A percentile compares a stretch with the other conserved stretches of the same genome.
Conservation (phyloP, 768 basidiomycete genomes). For the Trametes punicea region DNA sequence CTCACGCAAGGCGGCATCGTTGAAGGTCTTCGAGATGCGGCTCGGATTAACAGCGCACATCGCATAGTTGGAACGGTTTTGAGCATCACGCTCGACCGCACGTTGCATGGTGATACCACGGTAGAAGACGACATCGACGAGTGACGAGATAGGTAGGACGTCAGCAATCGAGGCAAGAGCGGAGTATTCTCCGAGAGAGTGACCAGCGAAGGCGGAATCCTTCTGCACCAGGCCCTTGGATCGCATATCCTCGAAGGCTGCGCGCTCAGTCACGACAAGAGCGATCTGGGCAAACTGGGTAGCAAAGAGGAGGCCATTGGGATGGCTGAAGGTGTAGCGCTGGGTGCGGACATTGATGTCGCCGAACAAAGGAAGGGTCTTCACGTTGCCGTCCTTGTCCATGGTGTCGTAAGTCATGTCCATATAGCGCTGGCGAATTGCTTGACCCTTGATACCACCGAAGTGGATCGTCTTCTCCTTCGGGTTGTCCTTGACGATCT, state of each 20-base stretch:
- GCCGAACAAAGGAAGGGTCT: constrained; percentile 92
- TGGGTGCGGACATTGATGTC: constrained; percentile 95
- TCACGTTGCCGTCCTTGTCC: constrained; percentile 94
- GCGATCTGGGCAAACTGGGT: constrained; percentile 99
- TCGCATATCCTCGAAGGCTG: constrained; percentile 98
- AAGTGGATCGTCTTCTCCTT: constrained; percentile 99
- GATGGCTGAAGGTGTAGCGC: constrained; percentile 98
- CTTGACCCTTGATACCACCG: constrained; percentile 98
- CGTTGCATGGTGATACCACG: constrained; percentile 99
- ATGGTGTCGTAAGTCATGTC: constrained; percentile 97
- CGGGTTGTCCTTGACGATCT: constrained; percentile 98
- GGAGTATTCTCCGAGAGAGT: constrained; percentile 98
- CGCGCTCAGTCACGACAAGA: constrained; percentile 96
- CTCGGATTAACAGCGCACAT: constrained; percentile 99
- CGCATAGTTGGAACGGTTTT: constrained; percentile 93
- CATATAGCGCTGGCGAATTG: constrained; percentile 98
- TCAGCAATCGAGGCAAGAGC: constrained; percentile 97
- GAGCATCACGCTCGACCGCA: constrained; percentile 91
- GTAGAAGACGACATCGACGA: constrained; percentile 99
- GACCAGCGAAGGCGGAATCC: constrained; percentile 92
- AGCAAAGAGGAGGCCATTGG: constrained; percentile 90
- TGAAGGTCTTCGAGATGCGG: constrained; percentile 91
- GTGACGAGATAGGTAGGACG: constrained; percentile 89
- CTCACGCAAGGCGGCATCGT: constrained; percentile 92
- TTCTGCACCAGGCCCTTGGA: constrained; percentile 92